Evolutionary conservation across 2,329 filamentous ascomycete species (phyloP).

Genomic region (Fusarium sp.): DNA sequence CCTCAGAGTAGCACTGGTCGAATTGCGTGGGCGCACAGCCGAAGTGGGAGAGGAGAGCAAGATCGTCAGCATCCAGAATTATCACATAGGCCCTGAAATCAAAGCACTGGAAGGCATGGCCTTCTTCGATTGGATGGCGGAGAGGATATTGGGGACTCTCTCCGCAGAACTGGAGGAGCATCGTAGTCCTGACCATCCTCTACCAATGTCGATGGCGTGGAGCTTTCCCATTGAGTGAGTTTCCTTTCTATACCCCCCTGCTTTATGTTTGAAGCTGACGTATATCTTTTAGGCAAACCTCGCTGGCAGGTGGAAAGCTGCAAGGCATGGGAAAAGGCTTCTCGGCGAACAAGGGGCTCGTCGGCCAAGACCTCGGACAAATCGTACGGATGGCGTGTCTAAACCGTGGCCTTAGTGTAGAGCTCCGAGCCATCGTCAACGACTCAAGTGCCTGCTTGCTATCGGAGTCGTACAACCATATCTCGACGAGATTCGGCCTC

Average conservation of each 20-base stretch:
- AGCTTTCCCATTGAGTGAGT: conserved; percentile 74
- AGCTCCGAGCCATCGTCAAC: conserved; percentile 69
- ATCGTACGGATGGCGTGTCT: conserved; percentile 64
- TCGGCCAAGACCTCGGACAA: conserved; percentile 66
- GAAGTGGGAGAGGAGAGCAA: conserved; percentile 53
- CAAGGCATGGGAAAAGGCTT: conserved; percentile 73
- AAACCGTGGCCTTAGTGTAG: conserved; percentile 59
- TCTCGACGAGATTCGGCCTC: conserved; percentile 67
- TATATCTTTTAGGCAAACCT: conserved; percentile 62
- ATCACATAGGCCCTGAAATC: conserved; percentile 63
- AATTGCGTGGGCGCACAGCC: conserved; percentile 59
- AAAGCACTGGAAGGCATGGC: conserved; percentile 64
- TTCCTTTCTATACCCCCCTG: neutral
- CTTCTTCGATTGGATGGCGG: conserved; percentile 75
- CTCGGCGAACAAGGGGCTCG: conserved; percentile 62
- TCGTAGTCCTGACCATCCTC: conserved; percentile 51
- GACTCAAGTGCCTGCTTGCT: conserved; percentile 72
- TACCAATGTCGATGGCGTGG: conserved; percentile 70
- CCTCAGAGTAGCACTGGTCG: conserved; percentile 68
- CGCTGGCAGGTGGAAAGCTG: conserved; percentile 65
- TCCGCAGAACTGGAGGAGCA: conserved; percentile 52
- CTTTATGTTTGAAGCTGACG: conserved; percentile 37
- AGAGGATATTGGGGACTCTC: conserved; percentile 65
- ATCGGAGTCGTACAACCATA: conserved; percentile 67
- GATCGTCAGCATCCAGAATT: conserved; percentile 63